phyloP scores from a whole-genome alignment of 805 yeast species.

The Ascoidea asiatica region DNA sequence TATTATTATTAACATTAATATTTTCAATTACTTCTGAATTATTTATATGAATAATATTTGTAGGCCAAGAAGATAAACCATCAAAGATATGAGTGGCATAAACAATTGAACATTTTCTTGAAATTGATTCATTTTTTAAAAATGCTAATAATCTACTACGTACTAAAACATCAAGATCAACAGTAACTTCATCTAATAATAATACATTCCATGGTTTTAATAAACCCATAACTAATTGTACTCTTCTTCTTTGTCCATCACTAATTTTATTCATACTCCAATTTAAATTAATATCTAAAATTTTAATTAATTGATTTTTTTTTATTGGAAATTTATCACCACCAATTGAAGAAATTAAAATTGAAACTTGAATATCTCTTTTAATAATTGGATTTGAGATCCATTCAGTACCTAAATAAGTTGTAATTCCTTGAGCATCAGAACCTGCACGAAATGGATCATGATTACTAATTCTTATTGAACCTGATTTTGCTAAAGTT shows the following conservation, averaged over 20 bases:
- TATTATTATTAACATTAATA: neutral
- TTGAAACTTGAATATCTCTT: constrained; percentile 79
- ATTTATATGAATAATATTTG: constrained; percentile 63
- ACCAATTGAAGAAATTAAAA: constrained; percentile 71
- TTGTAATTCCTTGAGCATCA: constrained; percentile 36
- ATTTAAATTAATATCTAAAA: constrained; percentile 71
- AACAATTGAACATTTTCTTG: constrained; percentile 62
- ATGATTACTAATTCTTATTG: constrained; percentile 58
- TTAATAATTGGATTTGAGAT: constrained; percentile 82
- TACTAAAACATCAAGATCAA: constrained; percentile 88
- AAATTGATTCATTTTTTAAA: constrained; percentile 57
- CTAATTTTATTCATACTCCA: constrained; percentile 92
- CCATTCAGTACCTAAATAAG: constrained; percentile 97
- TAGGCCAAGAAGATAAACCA: constrained; percentile 84
- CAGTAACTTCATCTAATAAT: constrained; percentile 92
- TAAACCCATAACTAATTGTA: constrained; percentile 87
- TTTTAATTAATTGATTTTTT: constrained; percentile 58
- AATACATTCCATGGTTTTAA: constrained; percentile 81
- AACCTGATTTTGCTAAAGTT: constrained; percentile 65
- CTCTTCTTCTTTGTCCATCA: constrained; percentile 93
- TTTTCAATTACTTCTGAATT: constrained; percentile 36
- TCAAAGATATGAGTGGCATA: constrained; percentile 97
- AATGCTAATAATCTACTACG: constrained; percentile 62
- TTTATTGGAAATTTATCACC: constrained; percentile 64
- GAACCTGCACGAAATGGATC: constrained; percentile 72